Evolutionary conservation across 2,329 filamentous ascomycete genomes (phyloP), one percentile per base, ranked within the genome.

Genomic region (Plectosphaerella sp.): DNA sequence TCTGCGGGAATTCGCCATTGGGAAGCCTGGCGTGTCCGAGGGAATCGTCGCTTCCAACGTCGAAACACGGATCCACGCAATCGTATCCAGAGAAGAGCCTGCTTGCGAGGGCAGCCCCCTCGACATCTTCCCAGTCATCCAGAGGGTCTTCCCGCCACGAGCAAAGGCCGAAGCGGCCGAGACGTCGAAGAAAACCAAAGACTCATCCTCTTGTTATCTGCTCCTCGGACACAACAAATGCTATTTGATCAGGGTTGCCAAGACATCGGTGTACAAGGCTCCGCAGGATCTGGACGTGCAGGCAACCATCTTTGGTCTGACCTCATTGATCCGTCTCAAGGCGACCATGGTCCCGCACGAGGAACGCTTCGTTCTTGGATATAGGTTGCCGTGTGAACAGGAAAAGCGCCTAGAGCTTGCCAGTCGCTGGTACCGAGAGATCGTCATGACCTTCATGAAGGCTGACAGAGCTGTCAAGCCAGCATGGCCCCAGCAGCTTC

Each of bases 381-480:
- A 83, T 59, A 75, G 78, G 74, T 79, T 54, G 24, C 47, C 51
- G 9, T 53, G 47, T 51, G 48, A 53, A 25, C 47, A 52, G 18
- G 72, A 76, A 41, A 68, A 64, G 16, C 73, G 73, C 47, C 62
- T 78, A 4, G 76, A 82, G 51, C 70, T 83, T 18, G 76, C 79
- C 11, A 83, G 79, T 58, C 70, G 76, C 24, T 73, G 78, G 59
- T 79, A 80, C 59, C 72, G 77, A 28, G 75, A 72, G 39, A 78
- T 83, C 45, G 76, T 82, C 45, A 74, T 77, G 49, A 77, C 73
- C 2, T 67, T 83, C 33, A 78, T 78, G 52, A 79, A 75, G 51
- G 73, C 74, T 25, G 80, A 83, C 59, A 75, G 78, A 37, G 77
- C 75, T 51, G 64, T 83, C 45, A 82, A 82, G 60, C 80, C 80